Conservation (phyloP, 257 asterid genomes). For the Jacaranda mimosifolia region DNA sequence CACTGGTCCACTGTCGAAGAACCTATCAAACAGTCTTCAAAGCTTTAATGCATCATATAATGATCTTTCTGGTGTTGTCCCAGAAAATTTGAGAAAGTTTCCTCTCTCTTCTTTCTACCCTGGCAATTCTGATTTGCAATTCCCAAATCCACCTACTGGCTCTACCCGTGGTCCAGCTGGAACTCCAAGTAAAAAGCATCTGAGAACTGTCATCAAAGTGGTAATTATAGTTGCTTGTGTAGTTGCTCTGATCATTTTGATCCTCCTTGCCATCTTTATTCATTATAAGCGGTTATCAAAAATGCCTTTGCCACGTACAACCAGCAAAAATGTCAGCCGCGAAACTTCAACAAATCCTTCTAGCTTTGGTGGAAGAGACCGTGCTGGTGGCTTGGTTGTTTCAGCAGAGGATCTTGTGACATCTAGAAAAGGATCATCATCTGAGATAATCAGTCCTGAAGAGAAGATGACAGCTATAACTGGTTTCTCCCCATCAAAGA, state of each 20-base stretch:
- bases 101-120: constrained; percentile 89
- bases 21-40: constrained; percentile 66
- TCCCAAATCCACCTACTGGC: constrained; percentile 82
- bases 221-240: constrained; percentile 69
- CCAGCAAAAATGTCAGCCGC: constrained; percentile 54
- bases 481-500: constrained; percentile 90
- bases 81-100: constrained; percentile 85
- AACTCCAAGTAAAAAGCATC: constrained; percentile 43
- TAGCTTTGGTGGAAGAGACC: constrained; percentile 53
- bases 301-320: constrained; percentile 52
- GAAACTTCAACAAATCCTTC: constrained; percentile 68
- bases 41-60: constrained; percentile 85
- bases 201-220: constrained; percentile 61
- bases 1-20: constrained; percentile 73
- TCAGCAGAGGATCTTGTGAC: constrained; percentile 75
- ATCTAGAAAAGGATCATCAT: constrained; percentile 69
- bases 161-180: constrained; percentile 52
- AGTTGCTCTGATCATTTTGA: constrained; percentile 54
- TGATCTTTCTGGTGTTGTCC: constrained; percentile 86
- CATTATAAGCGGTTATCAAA: constrained; percentile 56
- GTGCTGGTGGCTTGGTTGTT: constrained; percentile 60
- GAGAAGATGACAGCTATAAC: constrained; percentile 72
- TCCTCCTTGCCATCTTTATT: constrained; percentile 65
- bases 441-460: constrained; percentile 74
- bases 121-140: constrained; percentile 77